phyloP scores from a whole-genome alignment of 345 rosid species.

The Triadica sebifera region DNA sequence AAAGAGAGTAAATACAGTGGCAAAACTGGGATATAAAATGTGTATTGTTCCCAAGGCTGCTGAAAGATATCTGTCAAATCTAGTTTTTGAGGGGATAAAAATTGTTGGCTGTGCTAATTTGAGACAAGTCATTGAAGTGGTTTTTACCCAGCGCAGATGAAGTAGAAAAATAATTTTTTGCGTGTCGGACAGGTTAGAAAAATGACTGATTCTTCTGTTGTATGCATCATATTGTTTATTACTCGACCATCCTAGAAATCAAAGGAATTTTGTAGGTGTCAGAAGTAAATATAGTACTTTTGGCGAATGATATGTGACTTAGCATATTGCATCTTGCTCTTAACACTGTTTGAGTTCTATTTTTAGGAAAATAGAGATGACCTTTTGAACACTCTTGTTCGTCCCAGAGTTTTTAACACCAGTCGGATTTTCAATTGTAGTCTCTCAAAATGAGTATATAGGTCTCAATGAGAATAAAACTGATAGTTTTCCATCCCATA shows the following conservation, averaged over 20 bases:
- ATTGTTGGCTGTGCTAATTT: conserved; percentile 69
- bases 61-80: conserved; percentile 39
- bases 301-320: not conserved
- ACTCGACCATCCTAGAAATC: not conserved
- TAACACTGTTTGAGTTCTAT: no score
- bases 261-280: not conserved
- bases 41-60: conserved; percentile 72
- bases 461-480: no score
- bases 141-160: conserved; percentile 37
- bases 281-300: not conserved
- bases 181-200: not conserved
- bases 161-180: not conserved
- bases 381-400: not conserved
- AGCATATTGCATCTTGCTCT: not conserved
- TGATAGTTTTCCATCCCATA: no score
- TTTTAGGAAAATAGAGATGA: no score
- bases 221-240: not conserved
- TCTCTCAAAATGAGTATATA: no score
- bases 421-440: no score
- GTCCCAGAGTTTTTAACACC: not conserved
- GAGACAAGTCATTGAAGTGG: conserved; percentile 61
- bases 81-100: conserved; percentile 39
- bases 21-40: conserved; percentile 69
- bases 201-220: not conserved
- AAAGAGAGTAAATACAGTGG: conserved; percentile 65